Evolutionary conservation across 2,329 filamentous ascomycete species (phyloP), one percentile per base, ranked within the genome.

Genomic region (Arthrobotrys megalospora): DNA sequence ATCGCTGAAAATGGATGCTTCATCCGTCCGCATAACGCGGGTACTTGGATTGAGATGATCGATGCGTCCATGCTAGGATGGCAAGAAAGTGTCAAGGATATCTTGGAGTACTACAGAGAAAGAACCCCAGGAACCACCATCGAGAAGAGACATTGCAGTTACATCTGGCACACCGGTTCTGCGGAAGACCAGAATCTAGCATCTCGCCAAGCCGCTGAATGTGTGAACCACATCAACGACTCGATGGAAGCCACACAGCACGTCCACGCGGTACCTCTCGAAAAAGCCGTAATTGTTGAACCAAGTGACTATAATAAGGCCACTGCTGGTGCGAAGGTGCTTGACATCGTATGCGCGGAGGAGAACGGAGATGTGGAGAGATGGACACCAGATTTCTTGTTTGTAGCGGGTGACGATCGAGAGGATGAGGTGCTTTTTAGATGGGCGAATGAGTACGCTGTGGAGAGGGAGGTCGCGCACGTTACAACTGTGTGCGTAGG

Each of bases 1-100:
- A 96, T 98, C 80, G 95, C 95, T 0, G 95, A 98, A 85, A 97
- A 97, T 80, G 95, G 95, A 1, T 97, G 93, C 83, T 98, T 96
- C 85, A 86, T 97, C 72, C 93, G 92, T 81, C 89, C 93, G 80
- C 90, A 89, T 53, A 88, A 90, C 19, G 87, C 86, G 14, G 88
- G 89, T 24, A 87, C 89, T 41, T 98, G 96, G 96, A 89, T 88
- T 1, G 90, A 91, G 79, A 91, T 97, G 85, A 66, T 78, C 14
- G 81, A 81, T 63, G 48, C 75, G 10, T 90, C 91, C 1, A 62
- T 76, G 12, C 72, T 81, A 6, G 87, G 89, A 0, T 98, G 95
- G 95, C 97, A 97, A 84, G 87, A 90, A 50, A 92, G 92, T 0
- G 93, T 97, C 70, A 90, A 89, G 83, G 89, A 90, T 32, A 97